These are phyloP conservation scores for Nakaseomyces uthaithaninus DNA, from an alignment of 1,139 yeast genomes.

Conservation along the genomic window DNA sequence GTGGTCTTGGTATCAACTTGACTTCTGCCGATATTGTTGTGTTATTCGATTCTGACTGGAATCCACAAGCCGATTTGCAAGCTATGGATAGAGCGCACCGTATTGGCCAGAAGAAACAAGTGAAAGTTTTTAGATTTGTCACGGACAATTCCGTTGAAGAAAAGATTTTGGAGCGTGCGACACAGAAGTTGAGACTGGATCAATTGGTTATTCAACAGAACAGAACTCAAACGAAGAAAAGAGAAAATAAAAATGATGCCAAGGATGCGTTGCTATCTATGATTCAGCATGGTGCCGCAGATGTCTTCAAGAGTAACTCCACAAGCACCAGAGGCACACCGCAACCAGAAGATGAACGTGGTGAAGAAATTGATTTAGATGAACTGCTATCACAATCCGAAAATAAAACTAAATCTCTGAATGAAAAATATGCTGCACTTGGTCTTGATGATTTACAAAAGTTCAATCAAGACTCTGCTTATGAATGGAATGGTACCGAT, in stretches of 20 bases:
- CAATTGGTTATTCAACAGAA: conserved; percentile 96
- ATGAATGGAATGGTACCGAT: conserved; percentile 81
- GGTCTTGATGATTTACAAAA: conserved; percentile 91
- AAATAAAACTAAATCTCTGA: conserved; percentile 66
- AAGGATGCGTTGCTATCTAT: conserved; percentile 84
- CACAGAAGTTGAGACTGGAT: conserved; percentile 85
- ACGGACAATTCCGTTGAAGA: conserved; percentile 97
- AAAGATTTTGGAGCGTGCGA: conserved; percentile 90
- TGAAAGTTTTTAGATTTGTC: conserved; percentile 80
- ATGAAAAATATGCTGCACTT: conserved; percentile 70
- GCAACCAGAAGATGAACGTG: conserved; percentile 30
- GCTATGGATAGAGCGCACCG: conserved; percentile 99
- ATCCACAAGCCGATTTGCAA: conserved; percentile 96
- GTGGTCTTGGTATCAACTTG: conserved; percentile 92
- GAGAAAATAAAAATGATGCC: conserved; percentile 44
- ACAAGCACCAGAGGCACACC: conserved; percentile 26
- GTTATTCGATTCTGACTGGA: conserved; percentile 94
- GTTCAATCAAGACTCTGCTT: conserved; percentile 56
- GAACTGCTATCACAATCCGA: conserved; percentile 69
- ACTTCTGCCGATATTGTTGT: conserved; percentile 90
- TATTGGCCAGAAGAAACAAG: conserved; percentile 96
- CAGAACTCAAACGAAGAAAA: conserved; percentile 42
- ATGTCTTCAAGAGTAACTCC: conserved; percentile 51
- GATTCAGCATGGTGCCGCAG: conserved; percentile 96
- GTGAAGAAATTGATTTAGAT: conserved; percentile 65